Conservation (phyloP, 2,329 filamentous ascomycete genomes). For the Elsinoe fawcettii region DNA sequence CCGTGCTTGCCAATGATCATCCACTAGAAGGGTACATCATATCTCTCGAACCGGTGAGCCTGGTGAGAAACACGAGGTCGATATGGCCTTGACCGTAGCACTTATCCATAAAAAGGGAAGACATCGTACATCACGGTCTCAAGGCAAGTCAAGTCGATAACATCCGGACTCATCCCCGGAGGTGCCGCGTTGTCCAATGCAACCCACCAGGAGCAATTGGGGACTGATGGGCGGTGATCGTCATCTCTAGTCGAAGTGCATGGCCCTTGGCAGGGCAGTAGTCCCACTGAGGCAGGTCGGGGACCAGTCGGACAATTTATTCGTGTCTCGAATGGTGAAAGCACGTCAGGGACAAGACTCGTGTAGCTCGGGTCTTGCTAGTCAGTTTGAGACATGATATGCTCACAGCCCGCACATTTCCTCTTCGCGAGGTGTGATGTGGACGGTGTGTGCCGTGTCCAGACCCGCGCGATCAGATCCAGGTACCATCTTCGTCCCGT, state of each 20-base stretch:
- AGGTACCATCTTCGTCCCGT: conserved; percentile 9
- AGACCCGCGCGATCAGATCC: background rate
- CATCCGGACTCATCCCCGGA: background rate
- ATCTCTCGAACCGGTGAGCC: background rate
- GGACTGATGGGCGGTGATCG: background rate
- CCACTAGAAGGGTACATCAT: conserved; percentile 1
- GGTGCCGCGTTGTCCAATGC: background rate
- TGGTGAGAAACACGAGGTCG: background rate
- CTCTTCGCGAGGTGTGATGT: background rate
- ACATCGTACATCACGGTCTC: background rate
- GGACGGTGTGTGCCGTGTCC: background rate
- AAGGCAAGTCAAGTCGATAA: background rate
- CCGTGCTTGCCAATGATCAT: conserved; percentile 7
- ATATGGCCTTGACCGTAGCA: background rate
- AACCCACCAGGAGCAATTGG: background rate
- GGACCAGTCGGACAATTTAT: conserved; percentile 3
- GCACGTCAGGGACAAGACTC: background rate
- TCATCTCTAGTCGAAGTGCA: background rate
- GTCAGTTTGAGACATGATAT: conserved; percentile 7
- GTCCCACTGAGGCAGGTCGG: conserved; percentile 7
- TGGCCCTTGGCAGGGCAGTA: background rate
- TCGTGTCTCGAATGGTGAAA: background rate
- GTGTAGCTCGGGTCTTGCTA: background rate
- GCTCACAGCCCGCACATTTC: background rate
- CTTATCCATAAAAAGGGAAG: background rate